Evolutionary conservation across 352 stramenopile genomes (phyloP).

Genomic region (Phytopythium vexans): DNA sequence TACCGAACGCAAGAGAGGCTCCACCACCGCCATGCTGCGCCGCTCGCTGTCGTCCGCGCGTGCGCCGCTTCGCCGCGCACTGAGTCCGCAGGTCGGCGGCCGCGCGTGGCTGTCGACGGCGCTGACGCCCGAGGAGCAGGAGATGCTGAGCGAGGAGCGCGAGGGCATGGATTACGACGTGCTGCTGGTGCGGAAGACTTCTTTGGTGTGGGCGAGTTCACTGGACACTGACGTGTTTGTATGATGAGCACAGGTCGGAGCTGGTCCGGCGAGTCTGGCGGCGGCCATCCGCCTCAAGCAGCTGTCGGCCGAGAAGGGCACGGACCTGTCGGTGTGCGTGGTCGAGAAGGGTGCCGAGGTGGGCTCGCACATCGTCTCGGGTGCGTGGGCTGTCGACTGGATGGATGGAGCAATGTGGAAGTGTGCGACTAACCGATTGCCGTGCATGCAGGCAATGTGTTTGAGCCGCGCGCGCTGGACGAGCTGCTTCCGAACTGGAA

Average conservation of each 20-base stretch:
- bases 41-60: slow-evolving; percentile 25
- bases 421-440: not conserved
- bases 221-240: not conserved
- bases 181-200: slow-evolving; percentile 84
- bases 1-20: too few relatives aligned
- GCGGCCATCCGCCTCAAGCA: slow-evolving; percentile 98
- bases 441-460: slow-evolving; percentile 90
- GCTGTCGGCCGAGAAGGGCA: slow-evolving; percentile 90
- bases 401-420: not conserved
- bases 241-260: slow-evolving; percentile 45
- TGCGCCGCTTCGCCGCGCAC: slow-evolving; percentile 13
- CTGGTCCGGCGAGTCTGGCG: slow-evolving; percentile 90
- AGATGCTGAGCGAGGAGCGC: slow-evolving; percentile 69
- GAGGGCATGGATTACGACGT: slow-evolving; percentile 99
- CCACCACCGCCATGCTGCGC: slow-evolving; percentile 23
- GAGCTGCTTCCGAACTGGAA: slow-evolving; percentile 97
- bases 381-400: slow-evolving; percentile 10
- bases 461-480: slow-evolving; percentile 96
- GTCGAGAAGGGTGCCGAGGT: slow-evolving; percentile 96
- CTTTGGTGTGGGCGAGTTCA: not conserved
- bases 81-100: slow-evolving; percentile 6
- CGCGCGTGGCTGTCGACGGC: slow-evolving; percentile 35
- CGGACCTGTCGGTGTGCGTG: slow-evolving; percentile 94
- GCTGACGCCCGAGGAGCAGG: slow-evolving; percentile 58
- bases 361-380: slow-evolving; percentile 97